These are phyloP conservation scores for Tetracladium marchalianum DNA, from an alignment of 495 filamentous ascomycete genomes.

Conservation along the genomic window DNA sequence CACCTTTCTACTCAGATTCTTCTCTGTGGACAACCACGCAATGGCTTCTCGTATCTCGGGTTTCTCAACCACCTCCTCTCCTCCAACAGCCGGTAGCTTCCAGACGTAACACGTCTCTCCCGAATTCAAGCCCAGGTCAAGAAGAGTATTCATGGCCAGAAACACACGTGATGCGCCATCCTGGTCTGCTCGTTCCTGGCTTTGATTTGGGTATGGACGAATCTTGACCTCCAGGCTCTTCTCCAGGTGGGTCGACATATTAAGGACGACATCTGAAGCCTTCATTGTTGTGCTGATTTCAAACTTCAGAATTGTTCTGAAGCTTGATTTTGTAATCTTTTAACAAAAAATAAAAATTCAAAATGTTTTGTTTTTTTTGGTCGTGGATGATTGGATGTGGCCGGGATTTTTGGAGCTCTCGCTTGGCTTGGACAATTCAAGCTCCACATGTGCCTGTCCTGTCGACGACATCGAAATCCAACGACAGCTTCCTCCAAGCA, in stretches of 20 bases:
- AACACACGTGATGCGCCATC: slow-evolving; percentile 57
- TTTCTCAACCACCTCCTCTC: slow-evolving; percentile 9
- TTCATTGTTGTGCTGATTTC: not conserved
- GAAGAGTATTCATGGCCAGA: slow-evolving; percentile 53
- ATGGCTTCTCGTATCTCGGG: slow-evolving; percentile 42
- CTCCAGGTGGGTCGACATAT: slow-evolving; percentile 19
- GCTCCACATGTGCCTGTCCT: too few species aligned
- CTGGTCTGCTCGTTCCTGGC: slow-evolving; percentile 39
- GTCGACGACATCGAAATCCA: too few species aligned
- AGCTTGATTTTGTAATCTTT: too few species aligned
- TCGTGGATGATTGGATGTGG: not conserved
- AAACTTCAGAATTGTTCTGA: too few species aligned
- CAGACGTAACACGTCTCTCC: slow-evolving; percentile 49
- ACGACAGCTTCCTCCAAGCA: not conserved
- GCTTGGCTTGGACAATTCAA: not conserved
- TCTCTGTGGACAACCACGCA: slow-evolving; percentile 55
- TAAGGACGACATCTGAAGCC: not conserved
- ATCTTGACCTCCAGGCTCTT: slow-evolving; percentile 36
- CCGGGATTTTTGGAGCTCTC: not conserved
- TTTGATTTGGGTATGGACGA: slow-evolving; percentile 42
- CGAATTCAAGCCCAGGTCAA: slow-evolving; percentile 46
- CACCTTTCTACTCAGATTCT: slow-evolving; percentile 46
- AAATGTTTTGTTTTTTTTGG: not conserved
- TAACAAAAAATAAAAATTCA: too few species aligned
- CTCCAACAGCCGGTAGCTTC: slow-evolving; percentile 17